phyloP scores from a whole-genome alignment of 495 filamentous ascomycete genomes.

The Aspergillus steynii region DNA sequence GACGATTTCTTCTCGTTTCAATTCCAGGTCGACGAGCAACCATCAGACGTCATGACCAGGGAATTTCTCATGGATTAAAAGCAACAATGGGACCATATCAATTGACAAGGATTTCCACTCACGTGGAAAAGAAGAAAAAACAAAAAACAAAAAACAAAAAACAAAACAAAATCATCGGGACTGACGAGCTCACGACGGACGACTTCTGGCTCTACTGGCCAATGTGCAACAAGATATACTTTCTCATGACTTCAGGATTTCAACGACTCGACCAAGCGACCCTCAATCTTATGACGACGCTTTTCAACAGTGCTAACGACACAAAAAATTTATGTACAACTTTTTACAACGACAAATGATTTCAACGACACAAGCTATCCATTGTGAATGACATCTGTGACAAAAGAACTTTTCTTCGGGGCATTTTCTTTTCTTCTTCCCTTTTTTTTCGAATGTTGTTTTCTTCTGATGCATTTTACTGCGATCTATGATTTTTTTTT shows the following conservation, averaged over 20 bases:
- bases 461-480: background rate
- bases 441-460: constrained; percentile 8
- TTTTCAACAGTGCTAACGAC: background rate
- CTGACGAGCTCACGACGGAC: constrained; percentile 19
- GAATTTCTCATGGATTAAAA: constrained; percentile 29
- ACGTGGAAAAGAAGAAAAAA: constrained; percentile 3
- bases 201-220: constrained; percentile 16
- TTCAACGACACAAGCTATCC: constrained; percentile 9
- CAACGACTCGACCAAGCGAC: constrained; percentile 17
- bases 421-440: constrained; percentile 10
- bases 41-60: constrained; percentile 24
- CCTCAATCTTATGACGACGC: constrained; percentile 1
- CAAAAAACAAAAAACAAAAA: constrained; percentile 11
- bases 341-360: constrained; percentile 9
- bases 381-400: constrained; percentile 11
- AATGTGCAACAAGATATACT: constrained; percentile 18
- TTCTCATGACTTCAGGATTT: constrained; percentile 20
- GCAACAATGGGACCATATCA: background rate
- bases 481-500: background rate
- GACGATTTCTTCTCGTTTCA: constrained; percentile 41
- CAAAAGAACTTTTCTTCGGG: constrained; percentile 10
- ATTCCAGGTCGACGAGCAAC: constrained; percentile 33
- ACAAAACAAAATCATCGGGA: constrained; percentile 5
- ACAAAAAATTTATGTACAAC: constrained; percentile 22
- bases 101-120: constrained; percentile 19